Conservation (phyloP, 768 basidiomycete genomes). For the Tulasnella sp. region DNA sequence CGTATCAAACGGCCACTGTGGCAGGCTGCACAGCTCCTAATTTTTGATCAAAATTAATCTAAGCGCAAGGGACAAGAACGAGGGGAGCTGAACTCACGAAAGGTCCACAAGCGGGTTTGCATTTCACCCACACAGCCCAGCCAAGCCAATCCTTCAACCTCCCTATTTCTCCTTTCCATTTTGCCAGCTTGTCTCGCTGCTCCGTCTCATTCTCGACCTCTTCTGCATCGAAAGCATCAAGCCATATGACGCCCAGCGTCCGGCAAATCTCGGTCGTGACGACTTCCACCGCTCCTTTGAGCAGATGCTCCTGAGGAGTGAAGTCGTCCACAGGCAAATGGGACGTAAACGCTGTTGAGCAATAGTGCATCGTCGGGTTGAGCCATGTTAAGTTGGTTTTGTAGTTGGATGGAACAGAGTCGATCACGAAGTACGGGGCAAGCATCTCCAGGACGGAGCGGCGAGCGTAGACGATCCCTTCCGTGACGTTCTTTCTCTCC, state of each 20-base stretch:
- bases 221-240: slow-evolving; percentile 29
- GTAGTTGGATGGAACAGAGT: background rate
- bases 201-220: background rate
- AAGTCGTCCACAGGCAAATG: slow-evolving; percentile 1
- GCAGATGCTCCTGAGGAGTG: slow-evolving; percentile 9
- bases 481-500: slow-evolving; percentile 16
- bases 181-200: background rate
- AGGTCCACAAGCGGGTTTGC: slow-evolving; percentile 23
- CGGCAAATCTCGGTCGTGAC: slow-evolving; percentile 26
- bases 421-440: slow-evolving; percentile 5
- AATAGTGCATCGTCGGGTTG: slow-evolving; percentile 12
- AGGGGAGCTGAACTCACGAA: background rate
- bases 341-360: slow-evolving; percentile 1
- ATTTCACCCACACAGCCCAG: slow-evolving; percentile 31
- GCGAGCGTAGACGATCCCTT: background rate
- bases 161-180: slow-evolving; percentile 21
- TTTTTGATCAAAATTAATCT: background rate
- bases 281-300: slow-evolving; percentile 22
- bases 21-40: slow-evolving; percentile 24
- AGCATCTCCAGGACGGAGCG: slow-evolving; percentile 23
- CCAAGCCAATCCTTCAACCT: slow-evolving; percentile 31
- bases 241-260: slow-evolving; percentile 23
- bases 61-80: background rate
- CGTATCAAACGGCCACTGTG: slow-evolving; percentile 31
- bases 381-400: slow-evolving; percentile 17